Base-by-base conservation (phyloP, 345 rosid genomes). In the Ceriops zippeliana region DNA sequence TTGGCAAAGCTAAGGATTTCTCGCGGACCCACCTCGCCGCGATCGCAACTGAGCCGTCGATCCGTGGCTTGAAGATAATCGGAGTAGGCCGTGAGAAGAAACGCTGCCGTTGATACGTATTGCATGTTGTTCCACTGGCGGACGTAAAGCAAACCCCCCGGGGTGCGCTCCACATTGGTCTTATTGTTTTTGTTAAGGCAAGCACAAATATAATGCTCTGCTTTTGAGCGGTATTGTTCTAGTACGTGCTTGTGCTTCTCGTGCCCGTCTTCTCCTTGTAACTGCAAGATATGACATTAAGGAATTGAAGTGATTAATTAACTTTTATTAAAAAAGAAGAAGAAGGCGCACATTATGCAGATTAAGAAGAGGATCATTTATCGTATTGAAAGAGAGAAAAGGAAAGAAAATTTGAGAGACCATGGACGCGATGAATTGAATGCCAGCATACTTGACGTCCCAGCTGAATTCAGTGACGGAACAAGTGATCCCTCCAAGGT, bases 41-140 rank as follows among this genome's bases (percentile, higher is more conserved):
- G 58, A 8, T 75, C 79, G 70, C 96, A 95, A 0, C 37, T 31
- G 9, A 95, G 90, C 51, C 66, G 63, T 35, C 68, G 79, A 62
- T 75, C 75, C 19, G 85, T 67, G 49, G 70, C 51, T 0, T 52
- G 73, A 22, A 95, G 89, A 74, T 80, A 77, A 46, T 88, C 93
- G 0, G 98, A 91, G 80, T 95, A 95, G 24, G 84, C 16, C 2
- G 90, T 86, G 57, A 95, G 84, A 65, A 95, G 93, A 76, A 95
- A 95, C 0, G 90, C 71, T 0, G 99, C 86, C 0, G 98, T 82
- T 5, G 98, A 86, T 7, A 90, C 96, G 61, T 95, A 90, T 75
- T 95, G 98, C 90, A 95, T 87, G 75, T 95, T 95, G 90, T 95
- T 95, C 99, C 99, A 95, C 80, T 88, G 84, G 58, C 98, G 83